Evolutionary conservation across 2,329 filamentous ascomycete species (phyloP).

Genomic region (Phoma herbarum): DNA sequence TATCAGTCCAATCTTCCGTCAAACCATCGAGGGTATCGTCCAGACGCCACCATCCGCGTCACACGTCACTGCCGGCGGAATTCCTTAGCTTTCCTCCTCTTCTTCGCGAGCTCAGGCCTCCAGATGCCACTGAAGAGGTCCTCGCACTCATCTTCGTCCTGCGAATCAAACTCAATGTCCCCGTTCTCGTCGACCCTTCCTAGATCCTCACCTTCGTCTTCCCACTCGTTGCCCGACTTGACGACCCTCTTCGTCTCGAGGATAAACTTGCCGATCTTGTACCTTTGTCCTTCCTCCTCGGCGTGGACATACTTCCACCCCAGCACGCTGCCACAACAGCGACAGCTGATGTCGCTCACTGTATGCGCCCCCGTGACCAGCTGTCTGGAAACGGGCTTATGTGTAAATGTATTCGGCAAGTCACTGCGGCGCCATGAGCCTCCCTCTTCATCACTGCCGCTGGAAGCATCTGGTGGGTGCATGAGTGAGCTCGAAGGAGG

Average conservation of each 20-base stretch:
- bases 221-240: conserved; percentile 60
- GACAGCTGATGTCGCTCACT: conserved; percentile 67
- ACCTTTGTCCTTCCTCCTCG: conserved; percentile 67
- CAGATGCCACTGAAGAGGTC: conserved; percentile 70
- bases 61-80: conserved; percentile 6
- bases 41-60: not conserved
- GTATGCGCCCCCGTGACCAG: conserved; percentile 71
- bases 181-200: conserved; percentile 28
- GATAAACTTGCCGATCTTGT: conserved; percentile 74
- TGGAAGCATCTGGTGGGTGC: conserved; percentile 34
- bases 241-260: conserved; percentile 67
- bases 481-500: conserved; percentile 35
- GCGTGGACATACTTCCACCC: conserved; percentile 73
- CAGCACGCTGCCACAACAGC: conserved; percentile 63
- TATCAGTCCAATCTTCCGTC: conserved; percentile 5
- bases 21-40: not conserved
- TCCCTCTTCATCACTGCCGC: not conserved
- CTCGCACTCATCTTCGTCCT: conserved; percentile 73
- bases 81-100: conserved; percentile 37
- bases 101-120: conserved; percentile 63
- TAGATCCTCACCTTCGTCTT: conserved; percentile 41
- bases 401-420: conserved; percentile 67
- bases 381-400: conserved; percentile 65
- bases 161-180: conserved; percentile 66
- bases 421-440: conserved; percentile 34